Base-by-base conservation (phyloP, 2,329 filamentous ascomycete species). In the Graphilbum fragrans region DNA sequence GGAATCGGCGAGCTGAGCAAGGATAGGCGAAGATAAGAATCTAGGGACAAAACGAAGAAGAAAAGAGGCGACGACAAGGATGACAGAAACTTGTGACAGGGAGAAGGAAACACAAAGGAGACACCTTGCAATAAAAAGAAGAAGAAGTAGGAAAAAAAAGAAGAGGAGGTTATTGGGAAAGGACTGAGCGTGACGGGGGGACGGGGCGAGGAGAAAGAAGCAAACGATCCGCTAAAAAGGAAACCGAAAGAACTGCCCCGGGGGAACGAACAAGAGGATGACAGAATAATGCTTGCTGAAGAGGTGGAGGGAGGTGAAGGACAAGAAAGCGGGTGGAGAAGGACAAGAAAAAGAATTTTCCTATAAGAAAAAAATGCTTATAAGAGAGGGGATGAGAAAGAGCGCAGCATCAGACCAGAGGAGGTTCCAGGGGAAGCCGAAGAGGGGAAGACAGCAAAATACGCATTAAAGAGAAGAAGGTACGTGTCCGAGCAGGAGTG, bases 171-270 rank as follows among this genome's bases (percentile, higher is more conserved):
- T 4, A 34, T 18, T n/a, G n/a, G n/a, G n/a, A n/a, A n/a, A n/a
- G n/a, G n/a, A n/a, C n/a, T n/a, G n/a, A n/a, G n/a, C n/a, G n/a
- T n/a, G n/a, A n/a, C n/a, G n/a, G n/a, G n/a, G n/a, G n/a, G n/a
- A n/a, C n/a, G n/a, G n/a, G n/a, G n/a, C n/a, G n/a, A 55, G 54
- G 55, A 50, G 56, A 52, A 50, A 46, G 42, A 53, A 58, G 51
- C 52, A 49, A 52, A 49, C 53, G 51, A 49, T 40, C 45, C 42
- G 42, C 42, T 44, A 41, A 18, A 43, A 46, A 44, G 41, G 38
- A 46, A 45, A 44, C 25, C 32, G 39, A 41, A 44, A 44, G 27
- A 42, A 39, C 41, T 47, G 39, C 41, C 39, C 43, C 40, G 38
- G 38, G 29, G 46, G 29, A 42, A 45, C 35, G 42, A 46, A 45